A percentile compares a stretch with the other conserved stretches of the same genome.
Evolutionary conservation across 2,329 filamentous ascomycete genomes (phyloP).

Genomic region (Penicillium oxalicum): DNA sequence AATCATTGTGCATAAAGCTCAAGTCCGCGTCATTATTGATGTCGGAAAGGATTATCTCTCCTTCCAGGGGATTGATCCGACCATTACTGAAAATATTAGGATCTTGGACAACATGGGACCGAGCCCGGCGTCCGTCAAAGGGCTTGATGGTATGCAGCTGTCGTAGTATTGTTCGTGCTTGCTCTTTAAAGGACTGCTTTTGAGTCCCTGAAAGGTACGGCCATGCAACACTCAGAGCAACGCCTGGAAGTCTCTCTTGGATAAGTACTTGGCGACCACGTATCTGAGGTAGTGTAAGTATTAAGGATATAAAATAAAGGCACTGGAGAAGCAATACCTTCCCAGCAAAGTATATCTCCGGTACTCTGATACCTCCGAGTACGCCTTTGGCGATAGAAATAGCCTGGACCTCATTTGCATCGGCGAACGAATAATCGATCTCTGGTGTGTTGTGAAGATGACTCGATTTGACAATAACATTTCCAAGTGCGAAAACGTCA

Average conservation of each 20-base stretch:
- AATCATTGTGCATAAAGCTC: conserved; percentile 39
- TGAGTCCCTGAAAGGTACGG: conserved; percentile 27
- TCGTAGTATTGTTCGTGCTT: neutral
- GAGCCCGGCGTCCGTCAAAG: neutral
- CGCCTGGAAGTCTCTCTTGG: conserved; percentile 37
- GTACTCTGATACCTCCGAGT: conserved; percentile 28
- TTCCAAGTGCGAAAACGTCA: conserved; percentile 41
- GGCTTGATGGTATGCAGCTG: neutral
- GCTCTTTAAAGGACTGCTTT: neutral
- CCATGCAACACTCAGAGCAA: conserved; percentile 33
- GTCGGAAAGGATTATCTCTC: conserved; percentile 28
- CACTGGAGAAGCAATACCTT: no score
- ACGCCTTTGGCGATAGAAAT: conserved; percentile 25
- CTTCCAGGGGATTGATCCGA: neutral
- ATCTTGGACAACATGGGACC: neutral
- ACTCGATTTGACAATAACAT: conserved; percentile 38
- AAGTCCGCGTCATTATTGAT: conserved; percentile 21
- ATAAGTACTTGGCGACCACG: conserved; percentile 32
- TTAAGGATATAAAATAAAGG: no score
- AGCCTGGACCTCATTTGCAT: conserved; percentile 38
- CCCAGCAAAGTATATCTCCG: conserved; percentile 22
- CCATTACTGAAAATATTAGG: neutral
- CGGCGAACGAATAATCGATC: conserved; percentile 37
- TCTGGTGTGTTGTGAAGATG: conserved; percentile 26
- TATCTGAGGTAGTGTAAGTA: conserved; percentile 24